phyloP scores from a whole-genome alignment of 495 filamentous ascomycete species.

The Hypoxylon fragiforme region DNA sequence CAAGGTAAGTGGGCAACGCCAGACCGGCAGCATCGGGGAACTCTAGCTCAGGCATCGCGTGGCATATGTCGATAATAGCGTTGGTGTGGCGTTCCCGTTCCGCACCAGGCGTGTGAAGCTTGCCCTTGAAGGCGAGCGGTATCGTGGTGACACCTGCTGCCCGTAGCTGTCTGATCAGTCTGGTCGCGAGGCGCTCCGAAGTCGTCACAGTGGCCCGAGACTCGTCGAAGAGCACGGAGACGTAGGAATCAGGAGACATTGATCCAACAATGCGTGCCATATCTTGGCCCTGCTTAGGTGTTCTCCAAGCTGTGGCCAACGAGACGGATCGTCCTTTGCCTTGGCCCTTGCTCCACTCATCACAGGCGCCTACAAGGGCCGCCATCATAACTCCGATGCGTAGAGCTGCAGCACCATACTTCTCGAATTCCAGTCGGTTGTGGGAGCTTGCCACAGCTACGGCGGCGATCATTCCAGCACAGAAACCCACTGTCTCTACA shows the following conservation, averaged over 20 bases:
- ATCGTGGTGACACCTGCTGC: conserved; percentile 41
- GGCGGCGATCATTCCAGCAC: conserved; percentile 49
- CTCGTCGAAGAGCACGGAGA: conserved; percentile 51
- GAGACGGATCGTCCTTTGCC: too few relatives aligned
- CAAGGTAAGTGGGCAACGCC: conserved; percentile 31
- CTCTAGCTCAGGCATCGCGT: conserved; percentile 42
- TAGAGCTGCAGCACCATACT: conserved; percentile 45
- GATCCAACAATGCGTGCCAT: too few relatives aligned
- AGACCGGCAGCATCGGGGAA: conserved; percentile 45
- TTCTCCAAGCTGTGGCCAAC: too few relatives aligned
- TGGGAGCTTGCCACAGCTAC: conserved; percentile 40
- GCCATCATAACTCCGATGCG: too few relatives aligned
- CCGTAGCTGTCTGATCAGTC: conserved; percentile 39
- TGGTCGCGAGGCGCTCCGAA: conserved; percentile 22
- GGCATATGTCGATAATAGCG: conserved; percentile 29
- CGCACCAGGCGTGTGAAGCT: conserved; percentile 50
- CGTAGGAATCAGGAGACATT: too few relatives aligned
- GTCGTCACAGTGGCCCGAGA: conserved; percentile 44
- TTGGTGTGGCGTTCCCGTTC: too few relatives aligned
- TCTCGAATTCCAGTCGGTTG: conserved; percentile 31
- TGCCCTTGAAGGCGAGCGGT: conserved; percentile 42
- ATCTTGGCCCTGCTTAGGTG: too few relatives aligned
- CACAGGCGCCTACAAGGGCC: too few relatives aligned
- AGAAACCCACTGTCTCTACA: conserved; percentile 46
- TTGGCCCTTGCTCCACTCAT: too few relatives aligned